A percentile compares a stretch with the other conserved stretches of the same genome.
Conservation (phyloP, 2,329 filamentous ascomycete genomes). For the Phialophora verrucosa region DNA sequence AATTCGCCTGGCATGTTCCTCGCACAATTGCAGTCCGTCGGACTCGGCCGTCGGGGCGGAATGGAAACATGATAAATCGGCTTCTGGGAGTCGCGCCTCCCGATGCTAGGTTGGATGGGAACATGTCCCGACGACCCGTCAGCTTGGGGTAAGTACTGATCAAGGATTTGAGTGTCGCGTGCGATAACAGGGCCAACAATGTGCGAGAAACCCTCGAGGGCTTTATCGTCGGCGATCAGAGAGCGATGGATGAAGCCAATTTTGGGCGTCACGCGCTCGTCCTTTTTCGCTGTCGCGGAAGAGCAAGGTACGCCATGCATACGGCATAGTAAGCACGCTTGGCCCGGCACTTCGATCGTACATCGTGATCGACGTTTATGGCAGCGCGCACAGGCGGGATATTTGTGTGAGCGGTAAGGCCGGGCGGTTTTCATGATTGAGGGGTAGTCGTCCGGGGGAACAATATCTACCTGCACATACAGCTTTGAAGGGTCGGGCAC, state of each 20-base stretch:
- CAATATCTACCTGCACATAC: conserved; percentile 5
- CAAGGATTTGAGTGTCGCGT: conserved; percentile 65
- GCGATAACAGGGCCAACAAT: conserved; percentile 66
- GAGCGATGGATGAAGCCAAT: conserved; percentile 38
- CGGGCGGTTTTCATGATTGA: conserved; percentile 44
- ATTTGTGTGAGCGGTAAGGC: conserved; percentile 67
- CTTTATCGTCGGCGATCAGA: conserved; percentile 28
- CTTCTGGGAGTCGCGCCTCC: conserved; percentile 44
- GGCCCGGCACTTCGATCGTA: conserved; percentile 60
- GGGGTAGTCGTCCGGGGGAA: conserved; percentile 6
- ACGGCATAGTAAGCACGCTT: conserved; percentile 63
- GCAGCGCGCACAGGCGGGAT: conserved; percentile 65
- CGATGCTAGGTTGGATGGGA: conserved; percentile 41
- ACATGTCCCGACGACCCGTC: conserved; percentile 35
- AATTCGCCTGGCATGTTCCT: conserved; percentile 62
- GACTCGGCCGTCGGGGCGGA: conserved; percentile 43
- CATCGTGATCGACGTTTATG: conserved; percentile 67
- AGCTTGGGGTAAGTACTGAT: conserved; percentile 60
- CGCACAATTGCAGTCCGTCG: conserved; percentile 50
- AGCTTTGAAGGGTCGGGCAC: neutral
- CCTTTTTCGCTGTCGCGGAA: conserved; percentile 54
- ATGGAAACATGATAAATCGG: conserved; percentile 52
- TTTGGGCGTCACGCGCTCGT: conserved; percentile 35
- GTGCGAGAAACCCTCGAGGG: conserved; percentile 47
- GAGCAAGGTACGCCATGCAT: conserved; percentile 64